Evolutionary conservation across 78 protist genomes (phyloP), one percentile per base, ranked within the genome.

Genomic region (Dictyostelium capitatum): DNA sequence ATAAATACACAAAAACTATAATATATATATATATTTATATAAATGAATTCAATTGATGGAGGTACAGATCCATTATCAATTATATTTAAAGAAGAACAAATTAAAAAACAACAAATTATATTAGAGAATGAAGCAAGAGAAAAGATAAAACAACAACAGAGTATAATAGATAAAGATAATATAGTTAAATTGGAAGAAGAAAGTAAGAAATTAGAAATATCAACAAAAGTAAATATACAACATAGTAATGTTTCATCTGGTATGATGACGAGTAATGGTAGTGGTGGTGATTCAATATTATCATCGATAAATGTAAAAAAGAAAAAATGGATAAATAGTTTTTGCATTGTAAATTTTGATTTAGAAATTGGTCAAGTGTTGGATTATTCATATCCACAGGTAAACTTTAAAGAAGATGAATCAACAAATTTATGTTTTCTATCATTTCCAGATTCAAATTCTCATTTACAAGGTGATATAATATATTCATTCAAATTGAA

Each of bases 401-500:
- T 53, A 6, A 64, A 12, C 11, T 67, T 90, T 32, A 65, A 77
- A 56, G 89, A 91, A 1, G 90, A 91, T 5, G 95, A 70, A 50
- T 50, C 83, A n/a, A 65, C 48, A 23, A 53, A 50, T 43, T 32
- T 62, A 69, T 89, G 95, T 62, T 95, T 85, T 48, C 37, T 90
- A 41, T 84, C 96, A 54, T 95, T 95, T 69, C 96, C 97, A 43
- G 97, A 95, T 64, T 89, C 96, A 14, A 95, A 85, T 85, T 85
- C 97, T 20, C 92, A 80, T 62, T 20, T 67, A 37, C 75, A 82
- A 51, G 97, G 97, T 12, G 97, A 90, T 74, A 91, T 85, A 25
- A 80, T 85, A 20, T 95, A 91, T 87, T 54, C 83, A 43, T 95
- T 95, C 23, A 94, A 89, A 53, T 59, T 81, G 19, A 84, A 80